These are phyloP conservation scores for Sclerotinia glacialis DNA, from an alignment of 2,329 filamentous ascomycete species.

Conservation along the genomic window DNA sequence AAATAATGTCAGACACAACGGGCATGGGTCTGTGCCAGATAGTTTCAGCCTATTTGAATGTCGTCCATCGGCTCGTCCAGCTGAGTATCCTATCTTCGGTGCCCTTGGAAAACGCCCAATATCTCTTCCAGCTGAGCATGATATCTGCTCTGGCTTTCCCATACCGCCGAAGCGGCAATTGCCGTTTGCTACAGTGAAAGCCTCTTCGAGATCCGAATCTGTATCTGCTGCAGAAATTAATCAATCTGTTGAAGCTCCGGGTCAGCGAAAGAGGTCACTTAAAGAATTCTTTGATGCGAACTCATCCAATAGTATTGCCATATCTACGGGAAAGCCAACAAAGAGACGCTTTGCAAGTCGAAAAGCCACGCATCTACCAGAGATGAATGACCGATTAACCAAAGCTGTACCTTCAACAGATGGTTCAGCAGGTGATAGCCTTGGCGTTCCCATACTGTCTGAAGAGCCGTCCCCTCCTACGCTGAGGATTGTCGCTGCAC, in stretches of 20 bases:
- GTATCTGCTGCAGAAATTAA: background rate
- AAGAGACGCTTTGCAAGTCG: conserved; percentile 7
- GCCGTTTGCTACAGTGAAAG: conserved; percentile 32
- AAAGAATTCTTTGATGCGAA: background rate
- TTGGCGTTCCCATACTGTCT: background rate
- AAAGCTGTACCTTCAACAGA: background rate
- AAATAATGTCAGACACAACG: background rate
- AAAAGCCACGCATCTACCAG: conserved; percentile 1
- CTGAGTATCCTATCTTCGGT: conserved; percentile 3
- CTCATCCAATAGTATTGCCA: background rate
- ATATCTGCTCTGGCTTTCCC: conserved; percentile 16
- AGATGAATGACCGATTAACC: background rate
- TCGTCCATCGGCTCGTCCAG: conserved; percentile 9
- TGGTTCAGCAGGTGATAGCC: background rate
- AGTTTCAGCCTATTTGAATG: background rate
- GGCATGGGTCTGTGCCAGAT: background rate
- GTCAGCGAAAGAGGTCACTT: conserved; percentile 5
- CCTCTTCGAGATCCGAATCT: background rate
- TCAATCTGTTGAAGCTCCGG: background rate
- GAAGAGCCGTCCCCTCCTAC: conserved; percentile 29
- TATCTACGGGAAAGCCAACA: background rate
- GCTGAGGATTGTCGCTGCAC: conserved; percentile 28
- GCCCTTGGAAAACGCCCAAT: conserved; percentile 9
- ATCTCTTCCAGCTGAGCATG: conserved; percentile 17
- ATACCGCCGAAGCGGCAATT: conserved; percentile 35